Conservation (phyloP, 108 stramenopile species). For the Chaetoceros tenuissimus region DNA sequence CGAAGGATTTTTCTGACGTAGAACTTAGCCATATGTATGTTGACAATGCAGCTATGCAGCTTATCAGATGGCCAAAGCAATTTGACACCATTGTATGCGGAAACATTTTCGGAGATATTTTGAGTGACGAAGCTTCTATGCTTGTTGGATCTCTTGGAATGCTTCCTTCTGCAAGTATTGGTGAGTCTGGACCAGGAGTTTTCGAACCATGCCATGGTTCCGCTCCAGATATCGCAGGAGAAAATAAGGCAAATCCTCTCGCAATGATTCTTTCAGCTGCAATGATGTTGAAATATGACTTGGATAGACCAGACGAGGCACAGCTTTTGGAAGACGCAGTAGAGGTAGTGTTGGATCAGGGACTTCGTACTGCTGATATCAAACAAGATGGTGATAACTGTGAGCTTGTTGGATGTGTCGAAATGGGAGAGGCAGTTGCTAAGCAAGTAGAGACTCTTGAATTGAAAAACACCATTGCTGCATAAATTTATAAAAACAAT, state of each 20-base stretch:
- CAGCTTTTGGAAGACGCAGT: conserved; percentile 82
- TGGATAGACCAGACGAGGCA: conserved; percentile 86
- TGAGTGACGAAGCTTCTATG: conserved; percentile 96
- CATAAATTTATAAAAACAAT: neutral
- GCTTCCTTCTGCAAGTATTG: conserved; percentile 95
- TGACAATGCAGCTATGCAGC: conserved; percentile 98
- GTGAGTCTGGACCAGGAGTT: conserved; percentile 93
- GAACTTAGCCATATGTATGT: conserved; percentile 97
- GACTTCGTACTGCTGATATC: conserved; percentile 88
- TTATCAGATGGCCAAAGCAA: conserved; percentile 96
- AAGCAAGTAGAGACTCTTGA: conserved; percentile 42
- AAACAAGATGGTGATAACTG: conserved; percentile 85
- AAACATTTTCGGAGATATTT: conserved; percentile 99
- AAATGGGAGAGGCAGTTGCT: conserved; percentile 83
- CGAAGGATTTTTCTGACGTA: conserved; percentile 83
- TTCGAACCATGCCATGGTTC: conserved; percentile 98
- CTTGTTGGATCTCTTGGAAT: conserved; percentile 97
- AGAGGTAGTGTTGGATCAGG: conserved; percentile 83
- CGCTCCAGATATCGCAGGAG: conserved; percentile 96
- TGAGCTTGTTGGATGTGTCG: conserved; percentile 79
- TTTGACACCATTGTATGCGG: conserved; percentile 98
- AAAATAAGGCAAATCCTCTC: conserved; percentile 95
- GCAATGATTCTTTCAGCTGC: conserved; percentile 97
- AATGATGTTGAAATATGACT: conserved; percentile 96
- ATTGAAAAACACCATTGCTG: conserved; percentile 3